A percentile compares a stretch with the other conserved stretches of the same genome.
phyloP scores from a whole-genome alignment of 306 rosid genomes.

The Medicago ruthenica region DNA sequence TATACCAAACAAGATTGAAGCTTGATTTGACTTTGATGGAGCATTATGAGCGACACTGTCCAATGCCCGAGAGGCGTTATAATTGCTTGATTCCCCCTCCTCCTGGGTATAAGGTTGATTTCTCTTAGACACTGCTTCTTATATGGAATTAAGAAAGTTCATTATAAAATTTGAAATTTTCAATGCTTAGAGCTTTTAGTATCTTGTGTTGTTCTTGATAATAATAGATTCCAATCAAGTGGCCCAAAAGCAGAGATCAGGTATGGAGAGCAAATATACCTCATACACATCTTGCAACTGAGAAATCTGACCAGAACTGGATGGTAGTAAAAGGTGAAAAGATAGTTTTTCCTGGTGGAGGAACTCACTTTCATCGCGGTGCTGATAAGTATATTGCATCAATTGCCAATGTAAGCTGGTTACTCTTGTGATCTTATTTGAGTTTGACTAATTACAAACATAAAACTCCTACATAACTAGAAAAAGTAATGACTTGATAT shows the following conservation, averaged over 20 bases:
- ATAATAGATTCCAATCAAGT: conserved; percentile 83
- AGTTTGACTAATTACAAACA: conserved; percentile 30
- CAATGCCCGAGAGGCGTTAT: conserved; percentile 79
- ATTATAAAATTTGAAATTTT: conserved; percentile 10
- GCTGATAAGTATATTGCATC: conserved; percentile 90
- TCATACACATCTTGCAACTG: conserved; percentile 94
- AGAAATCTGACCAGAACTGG: conserved; percentile 93
- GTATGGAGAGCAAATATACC: conserved; percentile 96
- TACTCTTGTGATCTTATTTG: conserved; percentile 35
- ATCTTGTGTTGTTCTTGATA: conserved; percentile 40
- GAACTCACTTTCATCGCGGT: conserved; percentile 93
- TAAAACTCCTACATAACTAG: neutral
- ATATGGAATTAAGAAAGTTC: conserved; percentile 30
- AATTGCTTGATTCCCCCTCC: conserved; percentile 98
- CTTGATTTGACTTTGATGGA: conserved; percentile 86
- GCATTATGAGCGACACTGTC: conserved; percentile 96
- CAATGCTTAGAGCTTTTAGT: conserved; percentile 37
- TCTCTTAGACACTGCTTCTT: conserved; percentile 29
- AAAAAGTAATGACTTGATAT: conserved; percentile 28
- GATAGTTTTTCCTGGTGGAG: conserved; percentile 92
- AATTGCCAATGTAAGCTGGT: conserved; percentile 78
- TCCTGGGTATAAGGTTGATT: conserved; percentile 79
- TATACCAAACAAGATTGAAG: conserved; percentile 89
- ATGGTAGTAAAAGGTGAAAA: conserved; percentile 89
- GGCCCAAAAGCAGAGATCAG: conserved; percentile 98